phyloP scores from a whole-genome alignment of 2,329 filamentous ascomycete species.

The Coniochaeta ligniaria region DNA sequence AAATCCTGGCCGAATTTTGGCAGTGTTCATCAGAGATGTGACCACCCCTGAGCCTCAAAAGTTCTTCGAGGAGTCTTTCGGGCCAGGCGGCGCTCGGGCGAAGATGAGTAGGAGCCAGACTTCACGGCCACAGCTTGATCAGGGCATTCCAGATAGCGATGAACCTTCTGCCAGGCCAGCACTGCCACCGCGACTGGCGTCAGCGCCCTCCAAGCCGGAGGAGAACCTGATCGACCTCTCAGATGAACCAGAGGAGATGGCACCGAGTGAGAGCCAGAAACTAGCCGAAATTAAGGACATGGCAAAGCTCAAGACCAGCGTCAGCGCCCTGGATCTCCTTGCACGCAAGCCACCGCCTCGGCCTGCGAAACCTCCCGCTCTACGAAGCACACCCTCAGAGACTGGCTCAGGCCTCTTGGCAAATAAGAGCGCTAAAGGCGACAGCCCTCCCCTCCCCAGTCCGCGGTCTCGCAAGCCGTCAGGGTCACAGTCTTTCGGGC shows the following conservation, averaged over 20 bases:
- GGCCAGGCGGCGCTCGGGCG: background rate
- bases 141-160: slow-evolving; percentile 11
- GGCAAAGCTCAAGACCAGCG: slow-evolving; percentile 63
- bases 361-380: slow-evolving; percentile 49
- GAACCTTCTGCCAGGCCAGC: slow-evolving; percentile 18
- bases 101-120: background rate
- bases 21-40: slow-evolving; percentile 91
- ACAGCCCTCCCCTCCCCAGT: slow-evolving; percentile 14
- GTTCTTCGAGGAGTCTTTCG: slow-evolving; percentile 66
- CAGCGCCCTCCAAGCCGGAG: slow-evolving; percentile 15
- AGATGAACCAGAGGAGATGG: slow-evolving; percentile 37
- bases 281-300: slow-evolving; percentile 44
- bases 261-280: slow-evolving; percentile 24
- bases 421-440: background rate
- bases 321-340: slow-evolving; percentile 16
- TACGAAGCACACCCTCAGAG: slow-evolving; percentile 37
- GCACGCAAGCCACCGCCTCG: slow-evolving; percentile 36
- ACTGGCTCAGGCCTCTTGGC: background rate
- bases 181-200: slow-evolving; percentile 23
- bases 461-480: slow-evolving; percentile 27
- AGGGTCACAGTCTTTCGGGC: slow-evolving; percentile 11
- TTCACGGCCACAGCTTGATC: slow-evolving; percentile 12
- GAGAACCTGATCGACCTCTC: slow-evolving; percentile 56
- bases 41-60: slow-evolving; percentile 67
- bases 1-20: slow-evolving; percentile 75